Conservation (phyloP, 108 stramenopile species). For the Stephanodiscus triporus region DNA sequence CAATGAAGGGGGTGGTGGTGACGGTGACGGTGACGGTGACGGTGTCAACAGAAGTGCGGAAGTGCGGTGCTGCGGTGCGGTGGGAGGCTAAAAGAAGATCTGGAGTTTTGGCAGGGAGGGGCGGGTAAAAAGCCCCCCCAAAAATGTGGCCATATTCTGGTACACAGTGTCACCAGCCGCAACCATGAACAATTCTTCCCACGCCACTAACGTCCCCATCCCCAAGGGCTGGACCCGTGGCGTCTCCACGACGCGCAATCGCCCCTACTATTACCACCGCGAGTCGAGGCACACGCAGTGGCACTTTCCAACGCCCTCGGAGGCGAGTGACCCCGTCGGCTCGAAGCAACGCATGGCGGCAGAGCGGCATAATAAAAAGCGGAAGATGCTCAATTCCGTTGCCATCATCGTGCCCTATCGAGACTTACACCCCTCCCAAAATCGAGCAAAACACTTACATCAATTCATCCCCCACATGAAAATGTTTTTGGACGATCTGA, state of each 20-base stretch:
- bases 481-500: constrained; percentile 63
- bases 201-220: constrained; percentile 46
- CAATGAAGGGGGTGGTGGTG: too few species aligned
- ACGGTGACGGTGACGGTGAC: too few species aligned
- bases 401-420: constrained; percentile 98
- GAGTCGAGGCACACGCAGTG: constrained; percentile 87
- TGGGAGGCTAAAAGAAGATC: too few species aligned
- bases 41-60: too few species aligned
- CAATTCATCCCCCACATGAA: constrained; percentile 94
- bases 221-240: constrained; percentile 85
- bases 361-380: constrained; percentile 36
- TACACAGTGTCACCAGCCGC: too few species aligned
- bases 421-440: constrained; percentile 90
- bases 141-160: too few species aligned
- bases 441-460: constrained; percentile 86
- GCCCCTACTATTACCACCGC: constrained; percentile 74
- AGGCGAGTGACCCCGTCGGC: constrained; percentile 75
- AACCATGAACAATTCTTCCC: constrained; percentile 15
- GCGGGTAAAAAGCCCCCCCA: too few species aligned
- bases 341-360: constrained; percentile 67
- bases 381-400: constrained; percentile 47
- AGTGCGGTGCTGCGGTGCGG: too few species aligned
- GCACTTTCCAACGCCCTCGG: constrained; percentile 87
- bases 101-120: too few species aligned
- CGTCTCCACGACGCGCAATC: constrained; percentile 72